Base-by-base conservation (phyloP, 352 stramenopile genomes). In the Elongisporangium undulatum region DNA sequence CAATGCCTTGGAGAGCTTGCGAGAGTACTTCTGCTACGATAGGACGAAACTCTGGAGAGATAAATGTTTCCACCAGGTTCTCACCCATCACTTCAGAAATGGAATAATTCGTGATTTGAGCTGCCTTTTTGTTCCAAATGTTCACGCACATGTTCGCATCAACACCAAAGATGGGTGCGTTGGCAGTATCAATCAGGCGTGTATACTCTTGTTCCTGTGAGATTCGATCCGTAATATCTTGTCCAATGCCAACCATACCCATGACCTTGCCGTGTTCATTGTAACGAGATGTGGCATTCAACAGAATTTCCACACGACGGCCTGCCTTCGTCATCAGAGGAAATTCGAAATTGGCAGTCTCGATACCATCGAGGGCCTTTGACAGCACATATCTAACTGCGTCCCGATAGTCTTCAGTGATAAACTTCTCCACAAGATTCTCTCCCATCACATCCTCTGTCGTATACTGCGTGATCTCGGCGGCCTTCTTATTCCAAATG, bases 401-500 rank as follows among this genome's bases (percentile, higher is more conserved):
- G 23, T 78, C 62, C n/a, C 66, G 58, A 45, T 83, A 88, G 41
- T 90, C 77, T 10, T 78, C 56, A 4, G 75, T 69, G 58, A 92
- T 92, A 60, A 96, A 95, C 21, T 82, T 87, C 41, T 88, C 75
- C 15, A 92, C 83, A 17, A 92, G 63, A 38, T 87, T 85, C 15
- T 64, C 77, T 34, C 80, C 78, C 9, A 90, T 67, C 8, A 91
- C 84, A 24, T 94, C 82, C 55, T 79, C 68, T 21, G 75, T 77
- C 2, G 72, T 65, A 55, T 92, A 94, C 26, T 92, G 81, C 8
- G 85, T 95, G 48, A 89, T 87, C 22, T 95, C 71, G 8, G 74
- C 78, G 58, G 79, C 86, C 69, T 93, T 92, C 4, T 81, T 64
- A 38, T 95, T 94, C 86, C 86, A 90, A 58, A 89, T 90, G 48